A percentile compares a stretch with the other conserved stretches of the same genome.
These are phyloP conservation scores for Conticribra guillardii DNA, from an alignment of 108 stramenopile species.

Conservation along the genomic window DNA sequence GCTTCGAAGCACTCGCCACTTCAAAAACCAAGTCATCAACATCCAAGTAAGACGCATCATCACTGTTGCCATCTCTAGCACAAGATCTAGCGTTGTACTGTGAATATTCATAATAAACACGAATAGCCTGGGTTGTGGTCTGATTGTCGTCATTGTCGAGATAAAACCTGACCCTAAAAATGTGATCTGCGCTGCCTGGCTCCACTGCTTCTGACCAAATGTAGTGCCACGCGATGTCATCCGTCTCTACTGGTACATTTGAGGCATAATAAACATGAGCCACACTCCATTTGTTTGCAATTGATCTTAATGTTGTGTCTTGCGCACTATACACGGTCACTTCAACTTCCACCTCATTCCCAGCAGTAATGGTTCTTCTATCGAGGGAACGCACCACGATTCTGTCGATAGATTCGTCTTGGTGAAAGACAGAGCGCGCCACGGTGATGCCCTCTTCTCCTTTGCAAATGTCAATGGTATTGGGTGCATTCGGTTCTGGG, in stretches of 20 bases:
- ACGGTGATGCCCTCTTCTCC: not conserved
- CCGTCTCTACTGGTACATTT: not conserved
- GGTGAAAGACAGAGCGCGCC: conserved; percentile 7
- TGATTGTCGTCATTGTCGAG: not conserved
- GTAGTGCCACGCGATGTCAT: conserved; percentile 10
- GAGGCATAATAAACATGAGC: conserved; percentile 18
- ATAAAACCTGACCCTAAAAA: not conserved
- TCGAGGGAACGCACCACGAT: conserved; percentile 8
- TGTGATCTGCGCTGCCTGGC: not conserved
- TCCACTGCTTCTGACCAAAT: conserved; percentile 1
- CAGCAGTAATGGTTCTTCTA: not conserved
- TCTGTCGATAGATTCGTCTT: conserved; percentile 19
- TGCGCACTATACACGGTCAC: conserved; percentile 8
- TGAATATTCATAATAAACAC: conserved; percentile 12
- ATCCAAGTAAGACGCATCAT: not conserved
- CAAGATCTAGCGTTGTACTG: conserved; percentile 12
- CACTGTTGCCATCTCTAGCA: conserved; percentile 3
- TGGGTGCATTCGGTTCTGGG: conserved; percentile 10
- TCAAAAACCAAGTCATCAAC: conserved; percentile 26
- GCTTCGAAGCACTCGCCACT: too few species aligned
- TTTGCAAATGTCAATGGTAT: conserved; percentile 15
- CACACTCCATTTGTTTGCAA: conserved; percentile 17
- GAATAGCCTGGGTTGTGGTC: conserved; percentile 8
- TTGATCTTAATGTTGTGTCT: not conserved
- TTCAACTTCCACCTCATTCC: conserved; percentile 8